These are phyloP conservation scores for Elaeis guineensis DNA, from an alignment of 176 grass and related monocot species.

Conservation along the genomic window DNA sequence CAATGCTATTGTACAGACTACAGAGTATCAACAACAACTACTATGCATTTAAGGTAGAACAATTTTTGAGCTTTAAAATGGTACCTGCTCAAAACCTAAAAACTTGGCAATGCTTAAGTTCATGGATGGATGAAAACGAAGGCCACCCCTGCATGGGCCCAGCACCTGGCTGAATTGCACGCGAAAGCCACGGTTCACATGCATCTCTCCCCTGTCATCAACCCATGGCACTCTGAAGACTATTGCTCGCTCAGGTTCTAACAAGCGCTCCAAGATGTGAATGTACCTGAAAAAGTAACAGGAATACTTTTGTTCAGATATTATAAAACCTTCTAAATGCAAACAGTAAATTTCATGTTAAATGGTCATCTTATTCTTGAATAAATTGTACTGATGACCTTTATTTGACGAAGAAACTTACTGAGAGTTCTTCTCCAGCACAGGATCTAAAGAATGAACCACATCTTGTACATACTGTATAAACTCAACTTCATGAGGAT, in stretches of 20 bases:
- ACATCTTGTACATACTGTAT: constrained; percentile 89
- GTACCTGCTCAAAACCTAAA: constrained; percentile 98
- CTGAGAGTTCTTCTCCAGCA: constrained; percentile 85
- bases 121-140: constrained; percentile 98
- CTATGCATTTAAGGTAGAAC: too few species aligned
- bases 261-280: constrained; percentile 86
- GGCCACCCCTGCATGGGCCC: constrained; percentile 90
- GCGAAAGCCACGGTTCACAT: constrained; percentile 88
- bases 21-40: too few species aligned
- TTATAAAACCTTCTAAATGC: too few species aligned
- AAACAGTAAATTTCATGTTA: too few species aligned
- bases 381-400: too few species aligned
- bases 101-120: constrained; percentile 94
- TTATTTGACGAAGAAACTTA: constrained; percentile 21
- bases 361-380: too few species aligned
- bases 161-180: constrained; percentile 91
- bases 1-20: too few species aligned
- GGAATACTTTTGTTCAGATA: too few species aligned
- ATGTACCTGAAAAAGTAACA: constrained; percentile 55
- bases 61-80: too few species aligned
- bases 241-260: constrained; percentile 86
- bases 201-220: constrained; percentile 82
- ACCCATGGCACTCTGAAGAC: constrained; percentile 99
- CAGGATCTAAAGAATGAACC: constrained; percentile 94
- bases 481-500: constrained; percentile 94